phyloP scores from a whole-genome alignment of 2,329 filamentous ascomycete species.

The Botrytis elliptica region DNA sequence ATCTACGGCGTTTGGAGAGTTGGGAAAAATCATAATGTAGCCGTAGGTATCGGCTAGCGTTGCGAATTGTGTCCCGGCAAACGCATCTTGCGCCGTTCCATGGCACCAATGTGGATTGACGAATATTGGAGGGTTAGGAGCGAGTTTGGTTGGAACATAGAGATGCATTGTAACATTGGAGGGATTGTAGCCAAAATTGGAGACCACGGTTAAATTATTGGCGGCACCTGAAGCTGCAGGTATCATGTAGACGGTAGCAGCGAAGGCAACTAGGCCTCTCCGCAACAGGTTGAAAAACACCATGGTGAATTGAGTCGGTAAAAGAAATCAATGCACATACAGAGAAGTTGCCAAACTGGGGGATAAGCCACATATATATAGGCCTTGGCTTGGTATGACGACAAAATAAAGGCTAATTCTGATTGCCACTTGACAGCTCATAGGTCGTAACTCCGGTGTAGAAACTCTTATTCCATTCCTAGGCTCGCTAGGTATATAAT shows the following conservation, averaged over 20 bases:
- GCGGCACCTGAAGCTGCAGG: not conserved
- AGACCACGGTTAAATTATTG: slow-evolving; percentile 23
- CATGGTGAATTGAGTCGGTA: not conserved
- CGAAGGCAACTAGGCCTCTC: not conserved
- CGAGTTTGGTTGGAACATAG: slow-evolving; percentile 31
- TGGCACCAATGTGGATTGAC: slow-evolving; percentile 36
- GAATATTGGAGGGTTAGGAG: slow-evolving; percentile 29
- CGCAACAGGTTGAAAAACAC: not conserved
- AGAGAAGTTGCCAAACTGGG: too few relatives aligned
- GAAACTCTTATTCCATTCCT: not conserved
- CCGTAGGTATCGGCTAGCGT: slow-evolving; percentile 53
- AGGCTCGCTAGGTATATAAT: too few relatives aligned
- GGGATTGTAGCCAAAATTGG: slow-evolving; percentile 29
- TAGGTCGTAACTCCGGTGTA: not conserved
- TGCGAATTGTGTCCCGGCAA: slow-evolving; percentile 46
- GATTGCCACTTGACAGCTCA: slow-evolving; percentile 1
- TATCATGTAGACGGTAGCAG: not conserved
- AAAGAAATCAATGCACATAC: not conserved
- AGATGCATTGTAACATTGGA: slow-evolving; percentile 34
- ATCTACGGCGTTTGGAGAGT: slow-evolving; percentile 49
- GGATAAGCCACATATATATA: not conserved
- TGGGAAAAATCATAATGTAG: slow-evolving; percentile 60
- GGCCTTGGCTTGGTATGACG: not conserved
- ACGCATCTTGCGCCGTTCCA: slow-evolving; percentile 45
- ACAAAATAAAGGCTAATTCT: not conserved